These are phyloP conservation scores for Rugosomyces carneus DNA, from an alignment of 1,284 basidiomycete species.

Conservation along the genomic window DNA sequence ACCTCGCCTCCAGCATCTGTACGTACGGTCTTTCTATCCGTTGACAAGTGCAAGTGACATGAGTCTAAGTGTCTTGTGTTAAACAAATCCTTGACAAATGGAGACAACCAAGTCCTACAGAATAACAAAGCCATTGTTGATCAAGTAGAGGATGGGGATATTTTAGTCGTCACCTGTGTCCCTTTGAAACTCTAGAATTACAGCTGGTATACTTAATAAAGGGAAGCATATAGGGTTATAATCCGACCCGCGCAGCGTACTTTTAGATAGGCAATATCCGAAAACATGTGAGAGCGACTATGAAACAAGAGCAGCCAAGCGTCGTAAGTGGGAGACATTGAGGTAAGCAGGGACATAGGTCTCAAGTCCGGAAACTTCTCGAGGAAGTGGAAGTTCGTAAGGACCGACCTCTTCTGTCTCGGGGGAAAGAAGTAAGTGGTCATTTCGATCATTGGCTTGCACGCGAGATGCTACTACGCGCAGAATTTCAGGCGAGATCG, in stretches of 20 bases:
- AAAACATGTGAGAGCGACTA: slow-evolving; percentile 28
- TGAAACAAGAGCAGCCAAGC: slow-evolving; percentile 77
- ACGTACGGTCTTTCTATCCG: too few species aligned
- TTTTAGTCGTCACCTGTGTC: slow-evolving; percentile 20
- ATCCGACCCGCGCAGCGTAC: slow-evolving; percentile 35
- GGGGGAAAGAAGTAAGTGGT: slow-evolving; percentile 89
- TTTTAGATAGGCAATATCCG: slow-evolving; percentile 18
- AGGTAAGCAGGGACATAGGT: slow-evolving; percentile 86
- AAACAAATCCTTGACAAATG: slow-evolving; percentile 18
- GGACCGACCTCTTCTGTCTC: slow-evolving; percentile 95
- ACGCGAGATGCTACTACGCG: slow-evolving; percentile 94
- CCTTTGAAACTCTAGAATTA: not conserved
- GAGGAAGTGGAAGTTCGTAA: slow-evolving; percentile 81
- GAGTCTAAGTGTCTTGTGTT: slow-evolving; percentile 28
- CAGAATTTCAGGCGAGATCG: slow-evolving; percentile 93
- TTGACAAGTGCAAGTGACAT: not conserved
- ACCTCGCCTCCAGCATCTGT: slow-evolving; percentile 22
- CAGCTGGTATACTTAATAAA: too few species aligned
- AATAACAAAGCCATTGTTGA: slow-evolving; percentile 35
- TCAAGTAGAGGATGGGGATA: slow-evolving; percentile 39
- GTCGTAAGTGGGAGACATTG: slow-evolving; percentile 76
- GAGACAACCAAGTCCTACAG: slow-evolving; percentile 23
- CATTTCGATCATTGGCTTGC: slow-evolving; percentile 90
- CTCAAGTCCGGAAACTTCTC: slow-evolving; percentile 84
- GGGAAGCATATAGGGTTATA: slow-evolving; percentile 31